A percentile compares a stretch with the other conserved stretches of the same genome.
phyloP scores from a whole-genome alignment of 2,329 filamentous ascomycete species.

The Beauveria australis region DNA sequence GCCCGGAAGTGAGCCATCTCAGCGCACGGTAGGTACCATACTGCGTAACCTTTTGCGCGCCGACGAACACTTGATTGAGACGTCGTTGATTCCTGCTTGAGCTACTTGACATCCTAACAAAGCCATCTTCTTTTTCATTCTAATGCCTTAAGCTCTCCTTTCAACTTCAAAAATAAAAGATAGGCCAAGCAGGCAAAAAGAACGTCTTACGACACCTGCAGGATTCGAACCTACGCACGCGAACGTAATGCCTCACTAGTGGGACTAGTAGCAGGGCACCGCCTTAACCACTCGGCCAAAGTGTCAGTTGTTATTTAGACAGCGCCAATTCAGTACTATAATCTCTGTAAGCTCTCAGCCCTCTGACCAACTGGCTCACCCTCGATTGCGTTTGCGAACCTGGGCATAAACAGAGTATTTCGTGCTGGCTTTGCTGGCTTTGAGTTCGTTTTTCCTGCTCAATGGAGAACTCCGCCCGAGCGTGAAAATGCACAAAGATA shows the following conservation, averaged over 20 bases:
- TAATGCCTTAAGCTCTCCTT: no score
- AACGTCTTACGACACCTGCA: neutral
- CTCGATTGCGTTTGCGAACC: neutral
- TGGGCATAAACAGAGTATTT: neutral
- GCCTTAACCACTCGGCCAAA: constrained; percentile 1
- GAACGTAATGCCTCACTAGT: neutral
- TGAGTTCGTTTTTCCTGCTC: neutral
- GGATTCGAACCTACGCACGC: neutral
- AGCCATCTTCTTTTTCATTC: no score
- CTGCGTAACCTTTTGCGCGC: no score
- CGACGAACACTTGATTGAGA: no score
- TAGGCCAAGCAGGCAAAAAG: neutral
- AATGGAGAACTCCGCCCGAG: neutral
- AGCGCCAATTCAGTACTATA: neutral
- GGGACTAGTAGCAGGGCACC: neutral
- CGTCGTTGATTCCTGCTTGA: no score
- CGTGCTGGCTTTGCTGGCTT: neutral
- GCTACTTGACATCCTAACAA: no score
- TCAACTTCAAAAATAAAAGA: no score
- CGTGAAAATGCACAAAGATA: neutral
- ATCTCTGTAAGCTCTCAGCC: neutral
- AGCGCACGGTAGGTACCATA: no score
- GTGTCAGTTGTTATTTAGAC: neutral
- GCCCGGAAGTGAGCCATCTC: no score
- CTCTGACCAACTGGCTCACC: neutral